Evolutionary conservation across 148 eudicot species (phyloP), one percentile per base, ranked within the genome.

Genomic region (Camellia sinensis): DNA sequence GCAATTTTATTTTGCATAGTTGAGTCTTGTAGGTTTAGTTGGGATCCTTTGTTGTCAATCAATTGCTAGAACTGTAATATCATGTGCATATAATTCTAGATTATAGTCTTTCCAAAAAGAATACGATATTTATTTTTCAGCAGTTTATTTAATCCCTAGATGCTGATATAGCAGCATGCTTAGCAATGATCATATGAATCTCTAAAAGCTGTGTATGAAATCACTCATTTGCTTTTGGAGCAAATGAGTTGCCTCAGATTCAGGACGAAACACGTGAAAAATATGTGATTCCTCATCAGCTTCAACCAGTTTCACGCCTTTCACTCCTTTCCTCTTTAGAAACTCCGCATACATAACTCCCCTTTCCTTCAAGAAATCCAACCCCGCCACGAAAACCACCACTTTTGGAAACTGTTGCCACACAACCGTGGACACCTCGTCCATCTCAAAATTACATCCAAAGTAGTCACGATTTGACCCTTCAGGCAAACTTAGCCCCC

Each of bases 301-400:
- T 76, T 90, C 89, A 65, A 90, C 70, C 75, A 92, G 62, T 19
- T 77, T 81, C 82, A 91, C 94, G 19, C 62, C 62, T 67, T 84
- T 81, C 46, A 90, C 92, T 50, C 86, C 88, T 46, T 87, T 89
- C 37, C 59, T 82, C 88, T 69, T 78, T 81, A 92, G 76, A 77
- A 82, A 92, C 75, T 90, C 91, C 2, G 78, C 93, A 85, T 94
- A 92, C 88, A 83, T 85, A 1, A 84, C 90, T 2, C 95, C 97
- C 76, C 98, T 88, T 77, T 92, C 93, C 87, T 77, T 94, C 82
- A 92, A 78, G 75, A 94, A 91, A 78, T 94, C 98, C 17, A 85
- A 43, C 1, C 78, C 94, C 0, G 93, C 97, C 44, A 92, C 93
- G 81, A 76, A 84, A 67, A 94, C 94, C 22, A 82, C 76, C 64